Conservation (phyloP, 1,284 basidiomycete genomes). For the Porodaedalea pini region DNA sequence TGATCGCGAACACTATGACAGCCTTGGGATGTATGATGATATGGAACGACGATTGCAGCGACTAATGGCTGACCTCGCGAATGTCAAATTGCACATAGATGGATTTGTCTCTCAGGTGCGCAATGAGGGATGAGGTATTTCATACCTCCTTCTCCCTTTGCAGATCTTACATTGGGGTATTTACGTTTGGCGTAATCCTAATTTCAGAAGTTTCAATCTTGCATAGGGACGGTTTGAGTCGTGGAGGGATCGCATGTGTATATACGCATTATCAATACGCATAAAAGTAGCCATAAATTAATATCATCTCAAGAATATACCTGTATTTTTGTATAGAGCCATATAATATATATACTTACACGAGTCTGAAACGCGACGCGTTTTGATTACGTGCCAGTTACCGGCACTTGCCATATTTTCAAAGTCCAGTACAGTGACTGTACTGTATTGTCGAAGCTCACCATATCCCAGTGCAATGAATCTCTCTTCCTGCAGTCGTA, state of each 20-base stretch:
- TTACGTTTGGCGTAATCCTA: no score
- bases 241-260: not conserved
- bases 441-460: no score
- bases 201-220: not conserved
- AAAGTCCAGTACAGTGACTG: no score
- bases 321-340: not conserved
- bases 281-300: not conserved
- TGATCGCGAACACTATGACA: not conserved
- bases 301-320: not conserved
- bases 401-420: no score
- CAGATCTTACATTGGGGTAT: no score
- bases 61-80: conserved; percentile 31
- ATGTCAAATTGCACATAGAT: conserved; percentile 28
- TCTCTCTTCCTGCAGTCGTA: not conserved
- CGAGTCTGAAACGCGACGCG: not conserved
- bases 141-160: not conserved
- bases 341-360: not conserved
- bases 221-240: not conserved
- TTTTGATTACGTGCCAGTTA: not conserved
- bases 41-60: conserved; percentile 22
- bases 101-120: conserved; percentile 3
- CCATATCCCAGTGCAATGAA: not conserved
- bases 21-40: conserved; percentile 1
- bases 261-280: not conserved
- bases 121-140: not conserved